A percentile compares a stretch with the other conserved stretches of the same genome.
phyloP scores from a whole-genome alignment of 2,329 filamentous ascomycete species.

The Colletotrichum ledebouriae region DNA sequence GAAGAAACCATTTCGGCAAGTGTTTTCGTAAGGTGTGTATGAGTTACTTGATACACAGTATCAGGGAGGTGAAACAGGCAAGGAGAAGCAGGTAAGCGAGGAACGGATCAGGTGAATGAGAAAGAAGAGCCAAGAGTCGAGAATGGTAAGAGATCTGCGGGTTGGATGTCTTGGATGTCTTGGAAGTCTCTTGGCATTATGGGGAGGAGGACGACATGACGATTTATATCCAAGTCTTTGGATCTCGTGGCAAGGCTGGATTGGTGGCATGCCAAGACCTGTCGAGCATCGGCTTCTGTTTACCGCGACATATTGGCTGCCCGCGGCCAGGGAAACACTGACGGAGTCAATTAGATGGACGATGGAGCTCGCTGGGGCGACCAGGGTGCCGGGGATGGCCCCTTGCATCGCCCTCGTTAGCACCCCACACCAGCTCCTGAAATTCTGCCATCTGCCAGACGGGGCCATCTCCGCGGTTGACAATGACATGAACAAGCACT shows the following conservation, averaged over 20 bases:
- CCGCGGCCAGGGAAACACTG: conserved; percentile 19
- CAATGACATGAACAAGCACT: conserved; percentile 29
- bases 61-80: conserved; percentile 17
- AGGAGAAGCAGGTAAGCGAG: conserved; percentile 5
- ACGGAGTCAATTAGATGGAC: conserved; percentile 32
- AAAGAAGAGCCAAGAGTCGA: conserved; percentile 37
- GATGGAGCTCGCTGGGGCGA: conserved; percentile 7
- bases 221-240: conserved; percentile 39
- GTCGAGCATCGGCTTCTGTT: neutral
- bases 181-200: conserved; percentile 37
- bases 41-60: conserved; percentile 37
- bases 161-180: conserved; percentile 36
- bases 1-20: conserved; percentile 37
- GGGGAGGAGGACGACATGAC: conserved; percentile 27
- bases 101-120: conserved; percentile 20
- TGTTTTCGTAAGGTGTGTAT: neutral
- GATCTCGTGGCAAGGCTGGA: conserved; percentile 38
- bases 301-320: conserved; percentile 9
- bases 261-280: conserved; percentile 5
- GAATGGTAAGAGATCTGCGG: conserved; percentile 36
- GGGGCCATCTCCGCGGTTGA: conserved; percentile 30
- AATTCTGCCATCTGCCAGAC: conserved; percentile 24
- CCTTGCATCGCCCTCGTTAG: neutral
- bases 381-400: conserved; percentile 8
- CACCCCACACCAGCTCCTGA: conserved; percentile 33